These are phyloP conservation scores for Eragrostis tef DNA, from an alignment of 202 grass and related monocot species.

Conservation along the genomic window DNA sequence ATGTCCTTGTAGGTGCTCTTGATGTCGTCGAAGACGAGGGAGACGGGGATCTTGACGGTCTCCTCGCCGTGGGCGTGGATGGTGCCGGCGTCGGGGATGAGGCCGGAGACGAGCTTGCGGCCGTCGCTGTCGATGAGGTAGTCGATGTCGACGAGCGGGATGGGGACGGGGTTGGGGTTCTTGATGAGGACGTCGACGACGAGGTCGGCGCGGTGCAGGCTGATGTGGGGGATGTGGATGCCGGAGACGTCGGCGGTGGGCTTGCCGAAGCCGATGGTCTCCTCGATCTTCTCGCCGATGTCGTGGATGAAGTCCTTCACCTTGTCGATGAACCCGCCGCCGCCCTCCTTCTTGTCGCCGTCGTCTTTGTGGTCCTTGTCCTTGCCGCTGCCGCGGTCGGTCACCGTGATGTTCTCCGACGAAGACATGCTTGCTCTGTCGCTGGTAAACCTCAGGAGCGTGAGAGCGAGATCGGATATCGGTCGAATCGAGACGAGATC, in stretches of 20 bases:
- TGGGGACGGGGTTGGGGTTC: slow-evolving; percentile 92
- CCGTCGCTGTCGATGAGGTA: slow-evolving; percentile 98
- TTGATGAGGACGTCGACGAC: slow-evolving; percentile 87
- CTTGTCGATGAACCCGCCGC: slow-evolving; percentile 83
- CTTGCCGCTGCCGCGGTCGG: slow-evolving; percentile 46
- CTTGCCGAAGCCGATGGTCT: slow-evolving; percentile 87
- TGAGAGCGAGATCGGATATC: not conserved
- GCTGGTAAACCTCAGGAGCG: not conserved
- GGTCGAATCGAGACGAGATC: slow-evolving; percentile 7
- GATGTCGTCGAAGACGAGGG: slow-evolving; percentile 85
- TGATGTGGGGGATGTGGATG: slow-evolving; percentile 90
- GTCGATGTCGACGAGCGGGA: slow-evolving; percentile 96
- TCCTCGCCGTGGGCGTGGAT: slow-evolving; percentile 92
- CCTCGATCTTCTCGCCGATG: slow-evolving; percentile 99
- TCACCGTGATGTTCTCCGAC: slow-evolving; percentile 49
- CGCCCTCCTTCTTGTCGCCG: slow-evolving; percentile 43
- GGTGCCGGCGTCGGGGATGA: slow-evolving; percentile 97
- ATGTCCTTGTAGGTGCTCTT: slow-evolving; percentile 81
- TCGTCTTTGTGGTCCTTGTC: slow-evolving; percentile 43
- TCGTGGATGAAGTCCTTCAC: slow-evolving; percentile 99
- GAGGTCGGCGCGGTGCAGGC: slow-evolving; percentile 78
- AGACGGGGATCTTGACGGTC: slow-evolving; percentile 91
- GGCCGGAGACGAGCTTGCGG: slow-evolving; percentile 86
- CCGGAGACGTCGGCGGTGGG: slow-evolving; percentile 77
- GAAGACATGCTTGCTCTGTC: slow-evolving; percentile 49